Evolutionary conservation across 2,329 filamentous ascomycete genomes (phyloP).

Genomic region (Verticillium longisporum): DNA sequence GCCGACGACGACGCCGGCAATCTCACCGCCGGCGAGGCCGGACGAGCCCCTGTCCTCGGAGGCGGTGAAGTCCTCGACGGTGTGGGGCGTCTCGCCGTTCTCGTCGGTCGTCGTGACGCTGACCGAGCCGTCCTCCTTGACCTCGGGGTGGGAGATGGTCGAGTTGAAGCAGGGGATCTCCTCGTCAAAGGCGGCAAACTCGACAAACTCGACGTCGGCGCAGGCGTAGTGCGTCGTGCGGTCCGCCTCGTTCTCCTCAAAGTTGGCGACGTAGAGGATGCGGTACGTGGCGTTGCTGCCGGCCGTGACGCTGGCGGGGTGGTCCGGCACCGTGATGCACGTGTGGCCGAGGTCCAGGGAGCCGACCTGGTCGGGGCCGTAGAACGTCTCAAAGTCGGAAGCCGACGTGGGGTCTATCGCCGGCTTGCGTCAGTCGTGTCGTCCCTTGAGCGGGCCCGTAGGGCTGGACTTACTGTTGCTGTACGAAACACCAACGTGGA

Average conservation of each 20-base stretch:
- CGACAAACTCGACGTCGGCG: conserved; percentile 38
- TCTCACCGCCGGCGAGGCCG: conserved; percentile 57
- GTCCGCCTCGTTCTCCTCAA: conserved; percentile 27
- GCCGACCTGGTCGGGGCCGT: conserved; percentile 25
- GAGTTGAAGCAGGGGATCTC: conserved; percentile 36
- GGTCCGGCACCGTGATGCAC: conserved; percentile 31
- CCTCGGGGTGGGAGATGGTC: conserved; percentile 21
- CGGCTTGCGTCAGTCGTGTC: neutral
- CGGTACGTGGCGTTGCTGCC: conserved; percentile 42
- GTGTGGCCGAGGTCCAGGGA: conserved; percentile 37
- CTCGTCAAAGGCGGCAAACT: conserved; percentile 22
- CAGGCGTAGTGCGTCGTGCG: conserved; percentile 42
- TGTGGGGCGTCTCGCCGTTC: conserved; percentile 7
- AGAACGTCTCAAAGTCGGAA: conserved; percentile 31
- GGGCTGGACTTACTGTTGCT: conserved; percentile 30
- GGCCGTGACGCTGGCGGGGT: conserved; percentile 23
- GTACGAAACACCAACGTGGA: conserved; percentile 48
- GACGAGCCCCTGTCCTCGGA: conserved; percentile 15
- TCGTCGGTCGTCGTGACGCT: conserved; percentile 10
- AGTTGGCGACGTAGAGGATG: conserved; percentile 38
- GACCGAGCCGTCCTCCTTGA: conserved; percentile 12
- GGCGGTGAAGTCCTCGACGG: conserved; percentile 16
- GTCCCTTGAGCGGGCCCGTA: neutral
- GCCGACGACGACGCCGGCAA: conserved; percentile 70
- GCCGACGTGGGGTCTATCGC: conserved; percentile 28